Percentiles rank a stretch among this genome's conserved stretches.
phyloP scores from a whole-genome alignment of 1,284 basidiomycete species.

The Leccinum insigne region DNA sequence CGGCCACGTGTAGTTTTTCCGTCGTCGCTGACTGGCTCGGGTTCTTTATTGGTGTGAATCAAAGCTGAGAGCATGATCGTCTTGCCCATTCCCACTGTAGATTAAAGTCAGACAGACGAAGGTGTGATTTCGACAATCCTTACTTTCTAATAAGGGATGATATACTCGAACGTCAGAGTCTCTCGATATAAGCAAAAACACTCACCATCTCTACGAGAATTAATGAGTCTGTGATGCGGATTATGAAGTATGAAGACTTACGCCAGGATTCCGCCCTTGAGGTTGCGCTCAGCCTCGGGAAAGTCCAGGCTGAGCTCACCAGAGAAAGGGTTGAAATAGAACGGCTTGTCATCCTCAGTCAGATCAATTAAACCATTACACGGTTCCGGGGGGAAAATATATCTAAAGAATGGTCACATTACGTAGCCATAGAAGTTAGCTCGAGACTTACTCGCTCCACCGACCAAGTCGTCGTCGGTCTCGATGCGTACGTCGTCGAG shows the following conservation, averaged over 20 bases:
- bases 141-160: constrained; percentile 43
- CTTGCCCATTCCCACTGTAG: constrained; percentile 91
- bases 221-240: constrained; percentile 11
- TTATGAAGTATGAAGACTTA: constrained; percentile 44
- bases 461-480: no score
- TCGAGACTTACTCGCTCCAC: constrained; percentile 81
- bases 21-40: constrained; percentile 39
- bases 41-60: constrained; percentile 75
- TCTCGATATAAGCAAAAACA: neutral
- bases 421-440: constrained; percentile 1
- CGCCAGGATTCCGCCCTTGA: constrained; percentile 88
- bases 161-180: constrained; percentile 6
- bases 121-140: constrained; percentile 15
- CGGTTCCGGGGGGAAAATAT: constrained; percentile 64
- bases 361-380: constrained; percentile 59
- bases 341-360: constrained; percentile 66
- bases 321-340: constrained; percentile 93
- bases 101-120: constrained; percentile 13
- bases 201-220: constrained; percentile 54
- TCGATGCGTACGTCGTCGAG: no score
- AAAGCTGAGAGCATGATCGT: constrained; percentile 96
- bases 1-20: constrained; percentile 42
- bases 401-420: constrained; percentile 45
- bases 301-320: constrained; percentile 93
- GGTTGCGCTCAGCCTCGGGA: constrained; percentile 78